phyloP scores from a whole-genome alignment of 139 green algal species.

The Tetradesmus lagerheimii region DNA sequence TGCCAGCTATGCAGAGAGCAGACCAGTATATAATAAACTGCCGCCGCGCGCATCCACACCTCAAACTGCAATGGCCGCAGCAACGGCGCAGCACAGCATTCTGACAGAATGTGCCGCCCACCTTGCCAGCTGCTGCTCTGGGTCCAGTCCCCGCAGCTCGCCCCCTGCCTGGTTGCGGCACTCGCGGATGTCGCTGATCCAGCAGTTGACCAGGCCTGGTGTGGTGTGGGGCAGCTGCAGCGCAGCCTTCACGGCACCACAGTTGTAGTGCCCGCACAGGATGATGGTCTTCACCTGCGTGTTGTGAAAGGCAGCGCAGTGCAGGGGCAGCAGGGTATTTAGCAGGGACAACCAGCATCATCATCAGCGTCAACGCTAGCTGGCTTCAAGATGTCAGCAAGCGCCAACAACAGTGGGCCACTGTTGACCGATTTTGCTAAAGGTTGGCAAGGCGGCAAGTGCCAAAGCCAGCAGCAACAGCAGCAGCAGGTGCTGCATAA shows the following conservation, averaged over 20 bases:
- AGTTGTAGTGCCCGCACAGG: slow-evolving; percentile 87
- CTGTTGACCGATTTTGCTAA: too few species aligned
- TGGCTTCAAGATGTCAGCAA: too few species aligned
- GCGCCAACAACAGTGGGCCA: too few species aligned
- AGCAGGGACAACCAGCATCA: neutral
- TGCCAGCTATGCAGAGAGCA: too few species aligned
- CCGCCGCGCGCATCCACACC: too few species aligned
- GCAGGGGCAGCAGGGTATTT: neutral
- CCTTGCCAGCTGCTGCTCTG: slow-evolving; percentile 53
- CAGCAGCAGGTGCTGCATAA: too few species aligned
- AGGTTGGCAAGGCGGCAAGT: too few species aligned
- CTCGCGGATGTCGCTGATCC: slow-evolving; percentile 76
- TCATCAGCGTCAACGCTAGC: too few species aligned
- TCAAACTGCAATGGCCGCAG: neutral
- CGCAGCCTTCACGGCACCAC: slow-evolving; percentile 78
- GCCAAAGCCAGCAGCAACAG: too few species aligned
- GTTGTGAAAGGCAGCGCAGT: neutral
- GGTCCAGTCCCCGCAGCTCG: slow-evolving; percentile 50
- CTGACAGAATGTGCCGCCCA: neutral
- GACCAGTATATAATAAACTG: too few species aligned
- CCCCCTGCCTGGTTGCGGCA: slow-evolving; percentile 52
- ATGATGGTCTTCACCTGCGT: slow-evolving; percentile 84
- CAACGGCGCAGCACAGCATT: too few species aligned
- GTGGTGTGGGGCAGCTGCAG: slow-evolving; percentile 57
- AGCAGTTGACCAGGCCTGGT: slow-evolving; percentile 81